Evolutionary conservation across 129 eudicot genomes (phyloP), one percentile per base, ranked within the genome.

Genomic region (Smallanthus sonchifolius): DNA sequence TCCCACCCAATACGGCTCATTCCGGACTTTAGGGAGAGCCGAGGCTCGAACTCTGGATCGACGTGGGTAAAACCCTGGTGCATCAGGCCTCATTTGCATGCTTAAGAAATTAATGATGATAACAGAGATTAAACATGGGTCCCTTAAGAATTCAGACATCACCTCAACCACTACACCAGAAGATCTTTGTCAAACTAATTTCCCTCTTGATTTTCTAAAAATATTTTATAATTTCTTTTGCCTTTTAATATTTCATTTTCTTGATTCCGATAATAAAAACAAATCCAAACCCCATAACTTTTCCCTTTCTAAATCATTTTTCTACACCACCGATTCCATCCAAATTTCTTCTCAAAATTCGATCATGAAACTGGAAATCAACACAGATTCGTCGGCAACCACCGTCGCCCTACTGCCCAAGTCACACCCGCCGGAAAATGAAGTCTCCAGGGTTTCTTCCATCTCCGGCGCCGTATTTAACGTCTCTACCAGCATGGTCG

Each of bases 401-500:
- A 34, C 67, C 56, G 80, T 89, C 42, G 80, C 91, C 42, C 88
- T 92, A 3, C 78, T 89, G 7, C 88, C 91, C 4, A 73, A 79
- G 37, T 52, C 77, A n/a, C 76, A 80, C 49, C 56, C 83, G 19
- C 47, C 44, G 14, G 67, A 69, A 24, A 73, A 55, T 65, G 68
- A 62, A 61, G 52, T 9, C 14, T 8, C 87, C 1, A 44, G n/a
- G 1, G 77, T 76, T 5, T 88, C 86, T 32, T 86, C 97, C 14
- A 57, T 94, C 9, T 82, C 89, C 20, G 85, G 93, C 37, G 99
- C 97, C 3, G 86, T 94, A 3, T 94, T 91, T 79, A 94, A 94
- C 74, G 79, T 94, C 35, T 88, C 99, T 0, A 91, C 99, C 6
- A 83, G 96, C 85, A 94, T 91, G 91, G 73, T 94, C 19, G 97